Percentiles rank a stretch among this genome's conserved stretches.
Evolutionary conservation across 2,329 filamentous ascomycete genomes (phyloP).

Genomic region (Ophiostoma ulmi): DNA sequence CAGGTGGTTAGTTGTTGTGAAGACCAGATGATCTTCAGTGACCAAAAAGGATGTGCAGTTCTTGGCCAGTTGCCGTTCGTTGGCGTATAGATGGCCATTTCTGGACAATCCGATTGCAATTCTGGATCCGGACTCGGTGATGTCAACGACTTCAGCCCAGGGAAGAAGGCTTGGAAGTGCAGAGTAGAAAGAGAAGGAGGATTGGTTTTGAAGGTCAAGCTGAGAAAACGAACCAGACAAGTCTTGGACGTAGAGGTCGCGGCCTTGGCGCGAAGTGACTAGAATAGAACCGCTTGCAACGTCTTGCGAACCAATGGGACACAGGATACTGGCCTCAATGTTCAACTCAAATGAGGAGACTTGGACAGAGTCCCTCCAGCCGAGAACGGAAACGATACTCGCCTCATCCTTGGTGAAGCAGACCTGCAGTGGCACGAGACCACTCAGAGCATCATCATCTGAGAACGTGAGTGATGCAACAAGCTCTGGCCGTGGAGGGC

Average conservation of each 20-base stretch:
- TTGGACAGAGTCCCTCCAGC: constrained; percentile 32
- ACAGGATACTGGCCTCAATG: not conserved
- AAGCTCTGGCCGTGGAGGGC: constrained; percentile 43
- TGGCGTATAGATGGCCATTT: constrained; percentile 73
- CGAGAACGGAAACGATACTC: constrained; percentile 36
- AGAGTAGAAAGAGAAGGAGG: constrained; percentile 33
- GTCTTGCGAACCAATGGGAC: constrained; percentile 6
- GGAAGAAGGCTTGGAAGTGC: constrained; percentile 47
- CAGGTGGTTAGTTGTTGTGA: constrained; percentile 87
- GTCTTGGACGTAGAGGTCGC: constrained; percentile 43
- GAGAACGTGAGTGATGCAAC: constrained; percentile 26
- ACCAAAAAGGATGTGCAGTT: constrained; percentile 89
- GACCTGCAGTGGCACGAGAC: constrained; percentile 37
- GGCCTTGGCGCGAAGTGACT: constrained; percentile 32
- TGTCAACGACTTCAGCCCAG: constrained; percentile 46
- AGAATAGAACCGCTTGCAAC: constrained; percentile 31
- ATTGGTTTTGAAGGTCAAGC: constrained; percentile 32
- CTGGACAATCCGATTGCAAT: constrained; percentile 62
- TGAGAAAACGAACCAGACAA: constrained; percentile 42
- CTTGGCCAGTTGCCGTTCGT: constrained; percentile 66
- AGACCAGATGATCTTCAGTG: constrained; percentile 77
- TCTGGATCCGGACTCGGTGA: constrained; percentile 33
- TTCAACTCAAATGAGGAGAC: constrained; percentile 27
- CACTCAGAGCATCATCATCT: constrained; percentile 25
- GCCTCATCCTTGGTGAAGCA: constrained; percentile 25